Evolutionary conservation across 805 yeast species (phyloP).

Genomic region (Ogataea thermomethanolica): DNA sequence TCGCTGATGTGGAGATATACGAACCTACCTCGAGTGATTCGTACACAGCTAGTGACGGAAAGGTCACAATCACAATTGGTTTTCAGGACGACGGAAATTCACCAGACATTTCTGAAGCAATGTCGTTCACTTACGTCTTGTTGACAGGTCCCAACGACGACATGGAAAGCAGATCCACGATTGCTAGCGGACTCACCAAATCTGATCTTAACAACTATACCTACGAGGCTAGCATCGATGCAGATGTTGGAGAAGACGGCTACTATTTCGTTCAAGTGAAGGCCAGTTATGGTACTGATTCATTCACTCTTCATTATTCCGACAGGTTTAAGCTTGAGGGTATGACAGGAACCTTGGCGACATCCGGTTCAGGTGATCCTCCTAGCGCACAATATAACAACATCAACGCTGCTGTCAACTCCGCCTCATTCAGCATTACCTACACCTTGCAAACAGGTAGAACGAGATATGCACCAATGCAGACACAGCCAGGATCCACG

Average conservation of each 20-base stretch:
- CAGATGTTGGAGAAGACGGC: slow-evolving; percentile 57
- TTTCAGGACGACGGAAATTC: slow-evolving; percentile 57
- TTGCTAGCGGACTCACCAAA: slow-evolving; percentile 31
- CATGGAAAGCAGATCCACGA: slow-evolving; percentile 38
- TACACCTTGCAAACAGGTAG: slow-evolving; percentile 77
- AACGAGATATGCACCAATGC: slow-evolving; percentile 90
- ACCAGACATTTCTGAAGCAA: slow-evolving; percentile 45
- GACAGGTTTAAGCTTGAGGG: slow-evolving; percentile 61
- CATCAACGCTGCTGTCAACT: slow-evolving; percentile 36
- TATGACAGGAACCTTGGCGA: slow-evolving; percentile 62
- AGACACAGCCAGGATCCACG: slow-evolving; percentile 71
- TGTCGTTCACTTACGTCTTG: slow-evolving; percentile 48
- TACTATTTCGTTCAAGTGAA: slow-evolving; percentile 68
- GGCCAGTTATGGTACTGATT: slow-evolving; percentile 34
- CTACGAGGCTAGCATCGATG: slow-evolving; percentile 43
- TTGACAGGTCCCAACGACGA: slow-evolving; percentile 64
- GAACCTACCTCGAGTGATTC: slow-evolving; percentile 40
- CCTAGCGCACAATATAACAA: slow-evolving; percentile 40
- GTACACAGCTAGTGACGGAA: slow-evolving; percentile 39
- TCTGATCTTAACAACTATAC: slow-evolving; percentile 30
- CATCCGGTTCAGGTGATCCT: slow-evolving; percentile 47
- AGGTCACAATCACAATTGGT: slow-evolving; percentile 36
- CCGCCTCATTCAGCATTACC: slow-evolving; percentile 60
- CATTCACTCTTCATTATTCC: slow-evolving; percentile 62
- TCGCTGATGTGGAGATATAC: slow-evolving; percentile 47